Evolutionary conservation across 805 yeast species (phyloP), one percentile per base, ranked within the genome.

Genomic region (Starmerella apis): DNA sequence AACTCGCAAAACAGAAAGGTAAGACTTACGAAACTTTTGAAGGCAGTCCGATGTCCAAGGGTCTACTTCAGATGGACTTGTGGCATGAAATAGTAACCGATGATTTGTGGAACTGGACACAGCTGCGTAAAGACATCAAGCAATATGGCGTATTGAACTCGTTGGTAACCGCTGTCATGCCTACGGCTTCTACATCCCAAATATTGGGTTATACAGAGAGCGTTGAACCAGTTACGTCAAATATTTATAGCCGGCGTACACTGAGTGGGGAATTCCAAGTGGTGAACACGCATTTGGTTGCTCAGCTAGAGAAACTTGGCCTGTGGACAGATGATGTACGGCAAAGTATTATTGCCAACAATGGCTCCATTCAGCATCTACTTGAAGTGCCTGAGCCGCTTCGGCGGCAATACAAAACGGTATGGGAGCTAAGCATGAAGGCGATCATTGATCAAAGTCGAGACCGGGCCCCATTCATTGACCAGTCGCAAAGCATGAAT

Each of bases 161-260:
- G 4, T 68, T 88, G 45, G 66, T 88, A 16, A 84, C 88, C 30
- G 96, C 94, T 1, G 87, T 95, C 47, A 88, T 88, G 97, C 97
- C 97, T 36, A 88, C 96, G 14, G 96, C 97, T 1, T 85, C 96
- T 0, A 88, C 96, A 1, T 87, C 96, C 1, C 96, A 87, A 68
- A 87, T 88, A 38, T 70, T 88, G 48, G 96, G 96, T 16, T 86
- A 76, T 70, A 86, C 79, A 53, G 97, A 88, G 68, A 87, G 96
- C 66, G 85, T 88, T 63, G 97, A 90, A 65, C 97, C 97, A 6
- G 76, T 79, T 59, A 86, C 96, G 2, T 85, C 95, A 9, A 88
- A 88, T 67, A 78, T 88, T 58, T 88, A 86, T 65, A 75, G 83
- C 24, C 78, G 96, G 57, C 77, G 96, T 61, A 95, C 86, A 2